A percentile compares a stretch with the other conserved stretches of the same genome.
Conservation (phyloP, 2,329 filamentous ascomycete species). For the Aspergillus flavus region DNA sequence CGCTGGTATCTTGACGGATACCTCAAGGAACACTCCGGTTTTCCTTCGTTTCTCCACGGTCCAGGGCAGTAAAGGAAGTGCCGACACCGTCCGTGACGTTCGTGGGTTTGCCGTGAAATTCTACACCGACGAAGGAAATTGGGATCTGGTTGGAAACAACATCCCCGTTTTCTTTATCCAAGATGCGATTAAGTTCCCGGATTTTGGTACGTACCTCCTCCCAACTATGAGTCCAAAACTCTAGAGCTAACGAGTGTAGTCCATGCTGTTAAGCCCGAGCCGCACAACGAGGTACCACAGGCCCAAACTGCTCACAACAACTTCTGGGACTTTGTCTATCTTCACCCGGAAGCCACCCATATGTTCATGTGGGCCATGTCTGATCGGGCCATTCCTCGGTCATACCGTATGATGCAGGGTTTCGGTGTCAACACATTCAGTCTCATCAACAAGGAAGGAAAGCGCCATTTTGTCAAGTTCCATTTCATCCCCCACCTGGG, state of each 20-base stretch:
- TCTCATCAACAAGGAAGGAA: constrained; percentile 36
- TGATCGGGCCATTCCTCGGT: constrained; percentile 39
- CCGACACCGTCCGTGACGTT: constrained; percentile 82
- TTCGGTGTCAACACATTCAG: constrained; percentile 41
- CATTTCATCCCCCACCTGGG: constrained; percentile 38
- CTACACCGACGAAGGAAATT: constrained; percentile 77
- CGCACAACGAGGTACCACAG: constrained; percentile 51
- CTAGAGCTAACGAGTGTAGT: constrained; percentile 17
- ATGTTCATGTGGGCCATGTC: constrained; percentile 39
- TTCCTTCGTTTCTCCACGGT: constrained; percentile 80
- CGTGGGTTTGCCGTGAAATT: constrained; percentile 78
- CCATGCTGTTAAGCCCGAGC: constrained; percentile 45
- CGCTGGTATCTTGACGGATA: constrained; percentile 69
- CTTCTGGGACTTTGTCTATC: constrained; percentile 48
- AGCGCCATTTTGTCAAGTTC: constrained; percentile 41
- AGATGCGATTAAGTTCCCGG: constrained; percentile 45
- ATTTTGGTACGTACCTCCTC: constrained; percentile 23
- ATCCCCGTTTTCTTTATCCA: constrained; percentile 48
- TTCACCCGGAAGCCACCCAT: constrained; percentile 37
- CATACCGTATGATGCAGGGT: constrained; percentile 41
- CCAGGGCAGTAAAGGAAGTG: constrained; percentile 71
- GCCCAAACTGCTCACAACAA: constrained; percentile 55
- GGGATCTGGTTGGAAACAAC: constrained; percentile 52
- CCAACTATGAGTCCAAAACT: neutral
- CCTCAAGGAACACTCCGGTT: constrained; percentile 63